Percentiles rank a stretch among this genome's conserved stretches.
Conservation (phyloP, 1,284 basidiomycete species). For the Sanghuangporus sanghuang region DNA sequence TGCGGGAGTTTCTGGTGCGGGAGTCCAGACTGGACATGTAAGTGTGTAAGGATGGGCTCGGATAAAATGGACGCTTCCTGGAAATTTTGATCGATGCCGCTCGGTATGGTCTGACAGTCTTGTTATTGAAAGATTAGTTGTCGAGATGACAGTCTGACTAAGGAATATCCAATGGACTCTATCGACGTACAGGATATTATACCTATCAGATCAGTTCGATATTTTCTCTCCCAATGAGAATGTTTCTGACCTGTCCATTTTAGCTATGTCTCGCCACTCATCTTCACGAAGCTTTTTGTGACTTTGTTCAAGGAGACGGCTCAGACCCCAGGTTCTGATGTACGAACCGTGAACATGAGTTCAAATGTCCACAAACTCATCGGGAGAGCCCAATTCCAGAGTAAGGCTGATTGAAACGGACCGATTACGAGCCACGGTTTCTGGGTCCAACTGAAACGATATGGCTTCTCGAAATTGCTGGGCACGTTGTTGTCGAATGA, state of each 20-base stretch:
- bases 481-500: not conserved
- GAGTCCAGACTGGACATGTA: slow-evolving; percentile 24
- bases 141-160: not conserved
- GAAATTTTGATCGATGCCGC: not conserved
- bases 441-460: not conserved
- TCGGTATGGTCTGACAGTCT: slow-evolving; percentile 25
- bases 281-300: slow-evolving; percentile 27
- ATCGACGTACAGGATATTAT: slow-evolving; percentile 24
- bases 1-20: slow-evolving; percentile 22
- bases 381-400: not conserved
- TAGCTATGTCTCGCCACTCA: slow-evolving; percentile 29
- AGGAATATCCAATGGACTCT: slow-evolving; percentile 6
- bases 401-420: not conserved
- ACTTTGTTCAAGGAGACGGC: slow-evolving; percentile 27
- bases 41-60: slow-evolving; percentile 13
- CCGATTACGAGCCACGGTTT: not conserved
- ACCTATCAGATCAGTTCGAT: slow-evolving; percentile 23
- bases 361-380: not conserved
- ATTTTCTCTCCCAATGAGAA: not conserved
- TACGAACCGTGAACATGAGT: slow-evolving; percentile 28
- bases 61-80: not conserved
- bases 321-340: slow-evolving; percentile 23
- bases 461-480: not conserved
- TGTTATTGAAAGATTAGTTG: slow-evolving; percentile 17
- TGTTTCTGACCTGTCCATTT: not conserved